Evolutionary conservation across 441 rosid species (phyloP).

Genomic region (Dalechampia spathulata): DNA sequence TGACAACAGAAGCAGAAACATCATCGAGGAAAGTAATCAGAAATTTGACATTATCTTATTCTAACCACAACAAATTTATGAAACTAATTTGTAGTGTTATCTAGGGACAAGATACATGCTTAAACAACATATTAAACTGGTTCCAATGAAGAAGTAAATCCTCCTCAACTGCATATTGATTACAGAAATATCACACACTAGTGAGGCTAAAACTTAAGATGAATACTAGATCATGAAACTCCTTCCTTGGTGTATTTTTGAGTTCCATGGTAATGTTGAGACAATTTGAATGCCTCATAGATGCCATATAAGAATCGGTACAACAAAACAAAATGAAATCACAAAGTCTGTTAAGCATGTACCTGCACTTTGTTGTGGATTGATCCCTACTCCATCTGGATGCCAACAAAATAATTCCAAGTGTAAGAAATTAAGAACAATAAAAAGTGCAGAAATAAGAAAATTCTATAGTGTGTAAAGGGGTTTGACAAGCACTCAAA

Average conservation of each 20-base stretch:
- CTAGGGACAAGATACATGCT: background rate
- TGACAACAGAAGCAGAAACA: no score
- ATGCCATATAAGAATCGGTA: conserved; percentile 1
- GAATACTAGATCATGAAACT: background rate
- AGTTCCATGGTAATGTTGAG: background rate
- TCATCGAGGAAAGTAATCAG: no score
- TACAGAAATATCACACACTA: no score
- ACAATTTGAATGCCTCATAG: background rate
- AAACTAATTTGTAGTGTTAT: background rate
- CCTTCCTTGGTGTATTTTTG: background rate
- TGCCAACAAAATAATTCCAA: conserved; percentile 2
- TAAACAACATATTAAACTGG: background rate
- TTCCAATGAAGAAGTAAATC: background rate
- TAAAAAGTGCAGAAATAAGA: background rate
- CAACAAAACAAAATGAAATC: background rate
- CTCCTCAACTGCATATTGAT: background rate
- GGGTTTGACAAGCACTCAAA: no score
- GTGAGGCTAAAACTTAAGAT: no score
- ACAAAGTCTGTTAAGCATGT: background rate
- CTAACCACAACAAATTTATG: background rate
- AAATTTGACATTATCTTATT: no score
- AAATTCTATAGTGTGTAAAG: background rate
- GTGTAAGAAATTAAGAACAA: background rate
- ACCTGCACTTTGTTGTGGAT: conserved; percentile 92
- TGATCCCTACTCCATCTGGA: conserved; percentile 81